A percentile compares a stretch with the other conserved stretches of the same genome.
phyloP scores from a whole-genome alignment of 306 rosid genomes.

The Amphicarpaea edgeworthii region DNA sequence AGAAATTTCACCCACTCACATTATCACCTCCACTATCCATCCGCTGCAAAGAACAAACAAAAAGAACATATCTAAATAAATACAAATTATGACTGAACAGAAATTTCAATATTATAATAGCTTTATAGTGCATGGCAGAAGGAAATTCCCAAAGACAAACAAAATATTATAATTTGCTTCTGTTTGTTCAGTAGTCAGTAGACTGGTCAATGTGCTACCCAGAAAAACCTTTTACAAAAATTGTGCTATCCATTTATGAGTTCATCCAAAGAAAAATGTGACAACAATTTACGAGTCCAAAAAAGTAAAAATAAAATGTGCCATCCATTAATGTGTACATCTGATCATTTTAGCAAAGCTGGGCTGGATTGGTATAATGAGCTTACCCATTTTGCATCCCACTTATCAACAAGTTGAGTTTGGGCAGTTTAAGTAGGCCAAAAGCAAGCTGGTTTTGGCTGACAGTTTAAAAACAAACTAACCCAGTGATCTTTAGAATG shows the following conservation, averaged over 20 bases:
- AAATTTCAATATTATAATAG: slow-evolving; percentile 28
- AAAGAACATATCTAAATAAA: slow-evolving; percentile 29
- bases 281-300: not conserved
- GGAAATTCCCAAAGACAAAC: not conserved
- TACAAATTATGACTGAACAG: not conserved
- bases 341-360: slow-evolving; percentile 7
- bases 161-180: not conserved
- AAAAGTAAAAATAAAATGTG: not conserved
- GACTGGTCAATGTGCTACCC: not conserved
- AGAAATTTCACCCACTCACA: slow-evolving; percentile 40
- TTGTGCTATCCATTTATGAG: not conserved
- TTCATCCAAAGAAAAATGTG: not conserved
- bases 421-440: slow-evolving; percentile 15
- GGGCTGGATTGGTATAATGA: not conserved
- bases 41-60: slow-evolving; percentile 58
- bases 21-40: slow-evolving; percentile 46
- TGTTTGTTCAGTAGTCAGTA: not conserved
- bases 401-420: slow-evolving; percentile 15
- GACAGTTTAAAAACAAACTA: slow-evolving; percentile 22
- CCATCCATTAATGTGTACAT: not conserved
- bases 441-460: not conserved
- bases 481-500: slow-evolving; percentile 28
- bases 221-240: not conserved
- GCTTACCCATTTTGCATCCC: slow-evolving; percentile 4
- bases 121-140: slow-evolving; percentile 9